Percentiles rank a stretch among this genome's conserved stretches.
Evolutionary conservation across 2,329 filamentous ascomycete species (phyloP).

Genomic region (Leptographium radiaticola): DNA sequence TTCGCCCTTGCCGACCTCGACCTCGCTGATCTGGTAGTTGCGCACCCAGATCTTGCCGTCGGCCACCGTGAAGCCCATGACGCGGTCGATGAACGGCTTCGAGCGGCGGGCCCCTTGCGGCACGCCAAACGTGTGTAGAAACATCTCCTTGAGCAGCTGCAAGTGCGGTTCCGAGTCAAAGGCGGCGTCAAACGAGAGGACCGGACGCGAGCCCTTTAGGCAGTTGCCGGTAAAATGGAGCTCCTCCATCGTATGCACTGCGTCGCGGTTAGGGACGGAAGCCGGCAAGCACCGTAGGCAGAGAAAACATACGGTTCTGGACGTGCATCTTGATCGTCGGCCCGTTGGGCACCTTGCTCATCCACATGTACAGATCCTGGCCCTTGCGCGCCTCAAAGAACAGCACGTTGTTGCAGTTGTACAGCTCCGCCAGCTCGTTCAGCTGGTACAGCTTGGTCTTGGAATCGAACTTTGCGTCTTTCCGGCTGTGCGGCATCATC

Average conservation of each 20-base stretch:
- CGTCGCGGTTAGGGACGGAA: background rate
- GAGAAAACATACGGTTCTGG: constrained; percentile 48
- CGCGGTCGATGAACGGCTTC: constrained; percentile 92
- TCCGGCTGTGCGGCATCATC: constrained; percentile 81
- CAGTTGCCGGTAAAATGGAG: constrained; percentile 95
- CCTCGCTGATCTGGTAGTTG: constrained; percentile 85
- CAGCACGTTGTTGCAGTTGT: constrained; percentile 80
- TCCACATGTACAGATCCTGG: constrained; percentile 88
- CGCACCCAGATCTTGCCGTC: constrained; percentile 95
- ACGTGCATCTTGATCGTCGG: constrained; percentile 52
- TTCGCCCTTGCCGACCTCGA: constrained; percentile 45
- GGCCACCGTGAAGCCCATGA: constrained; percentile 81
- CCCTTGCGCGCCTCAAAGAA: constrained; percentile 95
- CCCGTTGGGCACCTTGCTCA: constrained; percentile 79
- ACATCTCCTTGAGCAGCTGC: constrained; percentile 74
- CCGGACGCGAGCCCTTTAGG: constrained; percentile 78
- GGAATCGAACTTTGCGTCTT: constrained; percentile 93
- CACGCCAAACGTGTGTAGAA: constrained; percentile 83
- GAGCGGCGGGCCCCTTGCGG: constrained; percentile 77
- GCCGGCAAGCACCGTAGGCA: background rate
- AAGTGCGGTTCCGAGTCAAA: constrained; percentile 78
- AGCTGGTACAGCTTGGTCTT: constrained; percentile 79
- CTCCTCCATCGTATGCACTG: constrained; percentile 92
- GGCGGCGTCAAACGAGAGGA: constrained; percentile 80
- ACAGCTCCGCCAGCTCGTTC: constrained; percentile 61